Evolutionary conservation across 371 early-diverging fungal genomes (phyloP), one percentile per base, ranked within the genome.

Genomic region (Mucor lusitanicus): DNA sequence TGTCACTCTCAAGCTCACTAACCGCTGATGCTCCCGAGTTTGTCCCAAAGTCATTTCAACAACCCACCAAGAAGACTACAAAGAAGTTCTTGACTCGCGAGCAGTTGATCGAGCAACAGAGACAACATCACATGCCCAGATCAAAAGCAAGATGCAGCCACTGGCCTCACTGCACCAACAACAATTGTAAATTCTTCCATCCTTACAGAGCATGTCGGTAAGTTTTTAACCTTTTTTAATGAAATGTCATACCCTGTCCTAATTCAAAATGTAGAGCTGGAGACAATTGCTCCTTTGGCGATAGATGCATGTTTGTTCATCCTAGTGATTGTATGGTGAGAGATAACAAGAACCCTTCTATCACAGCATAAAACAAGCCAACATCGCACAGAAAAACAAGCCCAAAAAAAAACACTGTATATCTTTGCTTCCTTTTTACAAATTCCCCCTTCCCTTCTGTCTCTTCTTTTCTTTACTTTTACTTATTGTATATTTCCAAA

Each of bases 141-240:
- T 72, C 82, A 53, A 83, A 79, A 67, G 75, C 84, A 40, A 73
- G 87, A 19, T 86, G 87, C 59, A 76, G 77, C 50, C 85, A 79
- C 63, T 86, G 87, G 87, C 87, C 87, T 5, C 68, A 70, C 53
- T 87, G 87, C 64, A 87, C 85, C 32, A 87, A 87, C 75, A 84
- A 85, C 63, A 80, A 83, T 57, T 87, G 87, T 77, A 87, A 87
- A 56, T 87, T 80, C 69, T 74, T 70, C 17, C 87, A 87, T 40
- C 85, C 87, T 48, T 72, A 72, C 13, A 73, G 68, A 33, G 73
- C 69, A 11, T 86, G 86, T 71, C 83, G 83, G 85, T 85, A 85
- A 69, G 75, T 54, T 6, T 55, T 53, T 1, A 3, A 11, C 27
- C 1, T 53, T 35, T 35, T 25, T 53, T 3, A 3, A 25, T 53